Evolutionary conservation across 2,329 filamentous ascomycete genomes (phyloP).

Genomic region (Penicillium sp.): DNA sequence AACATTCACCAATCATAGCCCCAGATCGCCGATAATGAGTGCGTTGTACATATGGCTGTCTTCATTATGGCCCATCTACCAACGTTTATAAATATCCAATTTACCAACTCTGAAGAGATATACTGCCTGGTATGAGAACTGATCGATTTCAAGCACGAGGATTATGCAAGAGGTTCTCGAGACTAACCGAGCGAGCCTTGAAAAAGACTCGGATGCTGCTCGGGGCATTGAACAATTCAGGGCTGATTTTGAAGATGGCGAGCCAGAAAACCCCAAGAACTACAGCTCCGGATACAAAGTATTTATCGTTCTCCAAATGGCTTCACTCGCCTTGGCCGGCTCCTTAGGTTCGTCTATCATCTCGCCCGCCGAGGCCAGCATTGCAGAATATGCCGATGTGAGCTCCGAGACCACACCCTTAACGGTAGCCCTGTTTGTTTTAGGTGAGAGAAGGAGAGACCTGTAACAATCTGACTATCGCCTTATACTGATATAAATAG

Average conservation of each 20-base stretch:
- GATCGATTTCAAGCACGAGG: too few relatives aligned
- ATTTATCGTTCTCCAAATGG: constrained; percentile 55
- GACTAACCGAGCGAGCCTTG: not conserved
- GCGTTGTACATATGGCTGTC: not conserved
- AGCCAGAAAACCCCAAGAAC: constrained; percentile 51
- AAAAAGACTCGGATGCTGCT: not conserved
- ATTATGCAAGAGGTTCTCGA: not conserved
- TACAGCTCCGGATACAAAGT: constrained; percentile 50
- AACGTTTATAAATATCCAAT: not conserved
- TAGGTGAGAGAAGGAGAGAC: not conserved
- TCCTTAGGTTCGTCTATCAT: constrained; percentile 58
- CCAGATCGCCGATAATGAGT: not conserved
- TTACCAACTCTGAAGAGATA: too few relatives aligned
- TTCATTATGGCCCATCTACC: not conserved
- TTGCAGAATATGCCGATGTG: constrained; percentile 50
- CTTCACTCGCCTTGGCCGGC: constrained; percentile 55
- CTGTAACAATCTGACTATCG: too few relatives aligned
- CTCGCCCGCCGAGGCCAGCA: constrained; percentile 49
- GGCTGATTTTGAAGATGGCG: constrained; percentile 17
- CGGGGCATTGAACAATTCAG: constrained; percentile 10
- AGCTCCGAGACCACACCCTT: constrained; percentile 43
- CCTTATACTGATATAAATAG: constrained; percentile 7
- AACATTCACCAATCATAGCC: not conserved
- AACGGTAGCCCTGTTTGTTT: not conserved
- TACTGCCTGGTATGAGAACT: too few relatives aligned